phyloP scores from a whole-genome alignment of 176 grass and related monocot species.

The Zea luxurians region DNA sequence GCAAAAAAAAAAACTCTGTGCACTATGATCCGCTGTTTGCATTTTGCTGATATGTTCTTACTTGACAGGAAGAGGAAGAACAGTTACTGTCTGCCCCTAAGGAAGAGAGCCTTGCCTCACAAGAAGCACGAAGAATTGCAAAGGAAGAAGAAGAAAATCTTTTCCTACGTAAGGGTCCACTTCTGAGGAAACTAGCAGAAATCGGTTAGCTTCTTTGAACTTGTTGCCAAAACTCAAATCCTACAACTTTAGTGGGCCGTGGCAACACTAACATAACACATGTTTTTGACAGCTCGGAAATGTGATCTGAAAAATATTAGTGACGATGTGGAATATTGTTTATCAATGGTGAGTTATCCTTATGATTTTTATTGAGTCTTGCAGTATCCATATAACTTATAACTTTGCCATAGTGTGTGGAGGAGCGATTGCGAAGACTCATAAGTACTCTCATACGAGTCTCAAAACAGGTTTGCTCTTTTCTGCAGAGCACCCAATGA shows the following conservation, averaged over 20 bases:
- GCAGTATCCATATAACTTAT: conserved; percentile 20
- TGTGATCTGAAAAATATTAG: conserved; percentile 60
- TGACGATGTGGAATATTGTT: conserved; percentile 78
- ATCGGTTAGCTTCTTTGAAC: conserved; percentile 60
- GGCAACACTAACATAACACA: conserved; percentile 10
- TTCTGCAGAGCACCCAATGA: conserved; percentile 17
- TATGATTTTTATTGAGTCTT: conserved; percentile 19
- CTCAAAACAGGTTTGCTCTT: conserved; percentile 74
- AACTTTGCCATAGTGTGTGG: conserved; percentile 64
- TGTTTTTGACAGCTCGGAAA: conserved; percentile 69
- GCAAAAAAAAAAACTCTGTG: too few relatives aligned
- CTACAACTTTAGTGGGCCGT: background rate
- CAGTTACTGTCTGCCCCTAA: conserved; percentile 75
- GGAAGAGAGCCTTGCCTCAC: conserved; percentile 75
- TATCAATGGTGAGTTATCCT: conserved; percentile 77
- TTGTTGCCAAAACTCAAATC: conserved; percentile 23
- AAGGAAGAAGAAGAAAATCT: conserved; percentile 93
- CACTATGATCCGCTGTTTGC: background rate
- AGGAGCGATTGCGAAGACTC: conserved; percentile 76
- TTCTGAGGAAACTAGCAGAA: conserved; percentile 73
- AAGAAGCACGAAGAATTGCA: conserved; percentile 77
- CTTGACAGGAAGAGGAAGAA: conserved; percentile 89
- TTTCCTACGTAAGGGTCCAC: conserved; percentile 76
- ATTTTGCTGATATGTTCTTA: conserved; percentile 12
- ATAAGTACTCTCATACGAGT: conserved; percentile 89